Percentiles rank a stretch among this genome's conserved stretches.
Evolutionary conservation across 768 basidiomycete genomes (phyloP).

Genomic region (Naganishia vishniacii): DNA sequence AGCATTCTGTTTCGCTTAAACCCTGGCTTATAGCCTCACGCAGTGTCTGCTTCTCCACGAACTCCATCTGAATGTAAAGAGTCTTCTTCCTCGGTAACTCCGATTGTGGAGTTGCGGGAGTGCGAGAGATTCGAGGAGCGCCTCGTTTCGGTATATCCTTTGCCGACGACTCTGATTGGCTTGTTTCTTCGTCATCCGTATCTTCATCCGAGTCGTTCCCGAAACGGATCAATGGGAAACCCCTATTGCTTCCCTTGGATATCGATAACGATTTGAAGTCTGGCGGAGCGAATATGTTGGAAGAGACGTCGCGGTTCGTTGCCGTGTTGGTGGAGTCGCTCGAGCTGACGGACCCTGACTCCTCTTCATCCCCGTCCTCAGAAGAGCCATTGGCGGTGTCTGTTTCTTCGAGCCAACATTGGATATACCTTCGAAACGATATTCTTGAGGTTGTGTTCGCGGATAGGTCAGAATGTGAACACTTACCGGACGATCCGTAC

Average conservation of each 20-base stretch:
- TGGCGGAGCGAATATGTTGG: slow-evolving; percentile 58
- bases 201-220: slow-evolving; percentile 46
- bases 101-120: slow-evolving; percentile 6
- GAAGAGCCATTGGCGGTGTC: slow-evolving; percentile 21
- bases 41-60: slow-evolving; percentile 62
- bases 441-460: not conserved
- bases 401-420: slow-evolving; percentile 27
- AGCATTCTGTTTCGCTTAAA: slow-evolving; percentile 74
- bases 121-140: slow-evolving; percentile 13
- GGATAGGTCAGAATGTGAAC: not conserved
- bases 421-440: slow-evolving; percentile 21
- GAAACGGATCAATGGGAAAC: slow-evolving; percentile 81
- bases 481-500: slow-evolving; percentile 79
- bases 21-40: slow-evolving; percentile 63
- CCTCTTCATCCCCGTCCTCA: slow-evolving; percentile 4
- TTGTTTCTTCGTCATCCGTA: slow-evolving; percentile 44
- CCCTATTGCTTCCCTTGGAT: slow-evolving; percentile 50
- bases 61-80: slow-evolving; percentile 90
- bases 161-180: slow-evolving; percentile 8
- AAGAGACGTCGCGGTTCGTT: slow-evolving; percentile 22
- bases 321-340: slow-evolving; percentile 4
- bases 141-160: slow-evolving; percentile 8
- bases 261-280: slow-evolving; percentile 58
- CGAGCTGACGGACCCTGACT: not conserved
- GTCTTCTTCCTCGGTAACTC: slow-evolving; percentile 51